Conservation (phyloP, 2,329 filamentous ascomycete species). For the Diaporthe sp. region DNA sequence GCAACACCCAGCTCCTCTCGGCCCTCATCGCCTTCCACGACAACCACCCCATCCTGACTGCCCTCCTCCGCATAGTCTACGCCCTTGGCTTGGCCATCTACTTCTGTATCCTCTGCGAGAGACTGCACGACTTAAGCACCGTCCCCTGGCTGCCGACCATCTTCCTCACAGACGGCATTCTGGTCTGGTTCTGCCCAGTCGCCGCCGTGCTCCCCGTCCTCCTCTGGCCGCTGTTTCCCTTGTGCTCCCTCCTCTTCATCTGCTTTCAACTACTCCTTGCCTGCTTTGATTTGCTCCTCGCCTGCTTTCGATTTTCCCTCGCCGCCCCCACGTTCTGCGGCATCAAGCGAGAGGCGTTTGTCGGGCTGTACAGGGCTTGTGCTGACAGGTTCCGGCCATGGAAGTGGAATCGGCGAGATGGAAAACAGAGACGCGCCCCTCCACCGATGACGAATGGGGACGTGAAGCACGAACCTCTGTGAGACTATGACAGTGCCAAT, state of each 20-base stretch:
- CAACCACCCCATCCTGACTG: neutral
- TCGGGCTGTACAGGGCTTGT: neutral
- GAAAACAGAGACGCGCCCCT: neutral
- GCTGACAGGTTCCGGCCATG: neutral
- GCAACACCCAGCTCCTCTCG: neutral
- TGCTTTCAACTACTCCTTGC: too few relatives aligned
- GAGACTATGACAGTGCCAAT: too few relatives aligned
- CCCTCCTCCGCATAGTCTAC: too few relatives aligned
- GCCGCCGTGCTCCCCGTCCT: neutral
- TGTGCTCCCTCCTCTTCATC: too few relatives aligned
- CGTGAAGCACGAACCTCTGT: too few relatives aligned
- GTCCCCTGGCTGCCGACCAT: neutral
- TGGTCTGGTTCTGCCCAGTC: conserved; percentile 13
- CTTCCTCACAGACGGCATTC: conserved; percentile 4
- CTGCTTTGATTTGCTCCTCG: too few relatives aligned
- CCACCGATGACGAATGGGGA: too few relatives aligned
- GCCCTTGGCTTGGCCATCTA: too few relatives aligned
- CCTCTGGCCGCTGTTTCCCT: neutral
- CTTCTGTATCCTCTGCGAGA: too few relatives aligned
- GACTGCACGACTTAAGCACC: too few relatives aligned
- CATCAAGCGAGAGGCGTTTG: neutral
- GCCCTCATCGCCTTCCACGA: neutral
- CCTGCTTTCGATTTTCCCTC: neutral
- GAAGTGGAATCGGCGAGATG: accelerated
- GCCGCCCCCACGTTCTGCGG: conserved; percentile 7